phyloP scores from a whole-genome alignment of 345 rosid species.

The Toxicodendron radicans region DNA sequence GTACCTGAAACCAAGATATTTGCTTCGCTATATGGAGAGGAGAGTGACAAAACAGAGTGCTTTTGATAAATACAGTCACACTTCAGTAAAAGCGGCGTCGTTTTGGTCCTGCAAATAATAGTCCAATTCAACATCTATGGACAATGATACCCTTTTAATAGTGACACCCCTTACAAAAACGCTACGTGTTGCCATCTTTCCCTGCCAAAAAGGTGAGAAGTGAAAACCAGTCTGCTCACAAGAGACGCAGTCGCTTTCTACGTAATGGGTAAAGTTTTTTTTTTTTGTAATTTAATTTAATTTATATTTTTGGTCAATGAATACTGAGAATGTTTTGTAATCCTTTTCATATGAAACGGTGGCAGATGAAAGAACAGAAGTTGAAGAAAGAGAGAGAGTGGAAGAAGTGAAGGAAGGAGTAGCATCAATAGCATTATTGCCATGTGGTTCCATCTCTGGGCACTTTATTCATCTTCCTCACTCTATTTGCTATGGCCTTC shows the following conservation, averaged over 20 bases:
- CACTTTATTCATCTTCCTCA: constrained; percentile 85
- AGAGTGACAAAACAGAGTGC: too few relatives aligned
- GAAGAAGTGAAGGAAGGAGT: constrained; percentile 73
- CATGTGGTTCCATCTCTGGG: constrained; percentile 85
- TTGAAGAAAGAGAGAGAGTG: constrained; percentile 10
- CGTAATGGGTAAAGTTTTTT: constrained; percentile 10
- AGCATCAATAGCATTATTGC: constrained; percentile 80
- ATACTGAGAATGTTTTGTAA: neutral
- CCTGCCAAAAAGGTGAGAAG: neutral
- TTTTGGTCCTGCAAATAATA: neutral
- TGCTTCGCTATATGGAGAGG: neutral
- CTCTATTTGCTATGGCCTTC: constrained; percentile 87
- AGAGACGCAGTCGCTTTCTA: neutral
- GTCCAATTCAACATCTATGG: too few relatives aligned
- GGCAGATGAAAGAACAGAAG: constrained; percentile 9
- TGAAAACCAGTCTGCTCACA: constrained; percentile 1
- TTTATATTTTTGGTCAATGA: neutral
- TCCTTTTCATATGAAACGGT: neutral
- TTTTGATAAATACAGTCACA: too few relatives aligned
- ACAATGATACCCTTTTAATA: neutral
- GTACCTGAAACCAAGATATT: neutral
- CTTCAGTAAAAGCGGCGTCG: neutral
- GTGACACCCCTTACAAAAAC: too few relatives aligned
- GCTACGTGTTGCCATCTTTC: neutral
- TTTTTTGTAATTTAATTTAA: too few relatives aligned